These are phyloP conservation scores for Magnusiomyces paraingens DNA, from an alignment of 1,139 yeast species.

Conservation along the genomic window DNA sequence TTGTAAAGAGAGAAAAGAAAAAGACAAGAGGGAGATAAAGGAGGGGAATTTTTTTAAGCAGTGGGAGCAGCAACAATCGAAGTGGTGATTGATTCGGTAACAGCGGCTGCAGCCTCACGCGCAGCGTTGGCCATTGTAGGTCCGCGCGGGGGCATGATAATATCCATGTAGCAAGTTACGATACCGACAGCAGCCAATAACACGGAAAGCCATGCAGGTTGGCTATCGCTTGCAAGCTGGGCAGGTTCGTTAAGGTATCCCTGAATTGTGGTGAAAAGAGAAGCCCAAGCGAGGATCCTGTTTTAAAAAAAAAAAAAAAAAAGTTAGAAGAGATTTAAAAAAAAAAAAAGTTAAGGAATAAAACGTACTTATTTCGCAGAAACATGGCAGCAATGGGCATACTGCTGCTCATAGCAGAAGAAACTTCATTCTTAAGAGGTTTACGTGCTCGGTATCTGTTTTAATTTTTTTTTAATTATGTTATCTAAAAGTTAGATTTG, in stretches of 20 bases:
- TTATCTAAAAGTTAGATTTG: neutral
- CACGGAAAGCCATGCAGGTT: slow-evolving; percentile 32
- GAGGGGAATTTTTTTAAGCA: slow-evolving; percentile 2
- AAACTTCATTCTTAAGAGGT: slow-evolving; percentile 19
- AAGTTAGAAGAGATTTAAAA: neutral
- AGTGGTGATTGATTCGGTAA: slow-evolving; percentile 5
- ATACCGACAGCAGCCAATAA: slow-evolving; percentile 30
- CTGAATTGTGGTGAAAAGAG: slow-evolving; percentile 48
- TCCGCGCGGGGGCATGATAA: slow-evolving; percentile 30
- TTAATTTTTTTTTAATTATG: neutral
- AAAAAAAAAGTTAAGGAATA: neutral
- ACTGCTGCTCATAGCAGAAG: slow-evolving; percentile 43
- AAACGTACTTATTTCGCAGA: slow-evolving; percentile 35
- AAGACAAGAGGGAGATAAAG: slow-evolving; percentile 2
- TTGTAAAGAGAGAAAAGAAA: neutral
- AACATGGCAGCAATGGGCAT: slow-evolving; percentile 64
- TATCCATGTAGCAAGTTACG: slow-evolving; percentile 33
- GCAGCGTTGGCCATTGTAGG: slow-evolving; percentile 14
- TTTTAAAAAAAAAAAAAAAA: slow-evolving; percentile 12
- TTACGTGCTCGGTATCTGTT: slow-evolving; percentile 28
- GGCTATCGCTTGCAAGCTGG: slow-evolving; percentile 26
- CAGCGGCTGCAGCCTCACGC: slow-evolving; percentile 15
- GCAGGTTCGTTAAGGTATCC: slow-evolving; percentile 47
- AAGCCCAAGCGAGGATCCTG: slow-evolving; percentile 52
- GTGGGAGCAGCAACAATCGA: slow-evolving; percentile 5